Conservation (phyloP, 306 rosid genomes). For the Corylus heterophylla region DNA sequence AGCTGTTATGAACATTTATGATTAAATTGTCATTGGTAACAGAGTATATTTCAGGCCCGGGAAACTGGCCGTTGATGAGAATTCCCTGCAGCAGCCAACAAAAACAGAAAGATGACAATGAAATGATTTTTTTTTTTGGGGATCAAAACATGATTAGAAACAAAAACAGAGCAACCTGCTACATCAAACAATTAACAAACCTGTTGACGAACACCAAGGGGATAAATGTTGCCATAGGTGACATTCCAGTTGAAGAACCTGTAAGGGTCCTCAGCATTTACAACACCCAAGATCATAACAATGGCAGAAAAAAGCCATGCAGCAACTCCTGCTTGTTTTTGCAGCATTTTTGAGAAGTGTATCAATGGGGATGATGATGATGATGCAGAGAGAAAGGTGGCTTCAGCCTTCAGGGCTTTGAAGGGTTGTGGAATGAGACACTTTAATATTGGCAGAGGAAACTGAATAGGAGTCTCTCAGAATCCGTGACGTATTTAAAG, state of each 20-base stretch:
- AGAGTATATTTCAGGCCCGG: constrained; percentile 74
- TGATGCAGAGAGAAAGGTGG: neutral
- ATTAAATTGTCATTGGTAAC: constrained; percentile 87
- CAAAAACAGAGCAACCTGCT: neutral
- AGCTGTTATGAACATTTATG: constrained; percentile 70
- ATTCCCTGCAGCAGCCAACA: constrained; percentile 57
- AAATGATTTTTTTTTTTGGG: neutral
- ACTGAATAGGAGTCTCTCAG: too few species aligned
- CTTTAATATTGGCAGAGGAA: too few species aligned
- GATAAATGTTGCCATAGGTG: constrained; percentile 78
- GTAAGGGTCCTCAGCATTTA: constrained; percentile 55
- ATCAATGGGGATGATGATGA: too few species aligned
- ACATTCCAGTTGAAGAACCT: constrained; percentile 74
- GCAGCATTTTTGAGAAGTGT: constrained; percentile 14
- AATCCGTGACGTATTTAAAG: too few species aligned
- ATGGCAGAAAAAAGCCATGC: constrained; percentile 27
- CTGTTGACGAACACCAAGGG: constrained; percentile 68
- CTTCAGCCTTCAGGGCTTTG: too few species aligned
- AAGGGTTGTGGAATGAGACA: too few species aligned
- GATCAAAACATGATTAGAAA: neutral
- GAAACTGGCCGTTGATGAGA: constrained; percentile 83
- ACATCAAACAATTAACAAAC: constrained; percentile 17
- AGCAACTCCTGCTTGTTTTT: neutral
- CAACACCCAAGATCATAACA: constrained; percentile 23
- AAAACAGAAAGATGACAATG: neutral